These are phyloP conservation scores for Russula emetica DNA, from an alignment of 768 basidiomycete species.

Conservation along the genomic window DNA sequence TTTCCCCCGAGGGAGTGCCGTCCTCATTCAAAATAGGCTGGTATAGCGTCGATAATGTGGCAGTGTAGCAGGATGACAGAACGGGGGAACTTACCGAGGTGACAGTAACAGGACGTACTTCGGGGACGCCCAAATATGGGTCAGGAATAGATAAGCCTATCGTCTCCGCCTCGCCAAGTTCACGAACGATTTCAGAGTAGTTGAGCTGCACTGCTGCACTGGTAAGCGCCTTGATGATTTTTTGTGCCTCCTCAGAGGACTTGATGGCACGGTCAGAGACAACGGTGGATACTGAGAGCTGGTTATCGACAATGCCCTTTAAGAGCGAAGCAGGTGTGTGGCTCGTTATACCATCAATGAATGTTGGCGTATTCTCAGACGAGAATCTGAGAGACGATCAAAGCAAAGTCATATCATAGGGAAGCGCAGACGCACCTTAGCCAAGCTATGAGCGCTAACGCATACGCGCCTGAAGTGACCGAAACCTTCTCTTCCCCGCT, in stretches of 20 bases:
- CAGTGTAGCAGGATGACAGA: constrained; percentile 1
- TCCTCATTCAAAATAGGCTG: constrained; percentile 26
- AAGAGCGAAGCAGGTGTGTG: constrained; percentile 32
- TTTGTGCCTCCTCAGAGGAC: constrained; percentile 51
- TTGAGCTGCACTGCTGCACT: constrained; percentile 56
- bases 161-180: constrained; percentile 53
- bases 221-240: constrained; percentile 54
- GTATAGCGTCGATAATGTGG: not conserved
- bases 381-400: constrained; percentile 38
- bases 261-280: constrained; percentile 55
- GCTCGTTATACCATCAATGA: constrained; percentile 18
- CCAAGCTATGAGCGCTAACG: constrained; percentile 59
- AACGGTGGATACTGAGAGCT: constrained; percentile 48
- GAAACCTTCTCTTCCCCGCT: constrained; percentile 41
- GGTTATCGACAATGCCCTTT: constrained; percentile 41
- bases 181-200: constrained; percentile 46
- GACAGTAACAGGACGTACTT: constrained; percentile 56
- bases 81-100: constrained; percentile 34
- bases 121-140: constrained; percentile 50
- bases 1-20: constrained; percentile 27
- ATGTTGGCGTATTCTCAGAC: constrained; percentile 31
- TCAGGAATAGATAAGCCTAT: constrained; percentile 41
- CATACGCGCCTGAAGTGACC: constrained; percentile 61
- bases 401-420: not conserved
- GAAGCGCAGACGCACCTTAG: constrained; percentile 40